Evolutionary conservation across 805 yeast species (phyloP).

Genomic region (Debaryomyces tyrocola): DNA sequence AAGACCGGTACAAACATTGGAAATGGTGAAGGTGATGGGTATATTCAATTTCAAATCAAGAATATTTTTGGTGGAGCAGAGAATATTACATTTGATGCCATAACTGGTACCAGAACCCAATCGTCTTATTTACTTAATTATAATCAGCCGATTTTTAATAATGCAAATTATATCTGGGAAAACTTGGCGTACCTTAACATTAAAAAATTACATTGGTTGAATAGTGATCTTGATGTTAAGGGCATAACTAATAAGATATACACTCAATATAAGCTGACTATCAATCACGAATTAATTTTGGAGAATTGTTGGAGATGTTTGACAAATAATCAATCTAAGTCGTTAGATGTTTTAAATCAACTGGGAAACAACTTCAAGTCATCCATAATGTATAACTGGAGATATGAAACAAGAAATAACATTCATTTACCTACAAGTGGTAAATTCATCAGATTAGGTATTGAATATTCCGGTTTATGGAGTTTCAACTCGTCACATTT

Average conservation of each 20-base stretch:
- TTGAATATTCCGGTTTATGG: conserved; percentile 35
- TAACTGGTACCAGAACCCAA: conserved; percentile 49
- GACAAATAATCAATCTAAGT: conserved; percentile 27
- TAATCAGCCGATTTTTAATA: conserved; percentile 45
- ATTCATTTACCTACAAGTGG: conserved; percentile 46
- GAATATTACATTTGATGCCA: conserved; percentile 49
- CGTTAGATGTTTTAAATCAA: conserved; percentile 32
- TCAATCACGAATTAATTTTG: conserved; percentile 51
- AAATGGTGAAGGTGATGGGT: conserved; percentile 96
- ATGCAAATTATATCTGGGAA: conserved; percentile 40
- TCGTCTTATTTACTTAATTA: conserved; percentile 51
- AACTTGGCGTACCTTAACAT: conserved; percentile 42
- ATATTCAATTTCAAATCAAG: conserved; percentile 65
- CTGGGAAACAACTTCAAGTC: conserved; percentile 50
- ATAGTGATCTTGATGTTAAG: conserved; percentile 42
- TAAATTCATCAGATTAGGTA: conserved; percentile 30
- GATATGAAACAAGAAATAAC: conserved; percentile 47
- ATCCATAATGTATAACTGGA: conserved; percentile 37
- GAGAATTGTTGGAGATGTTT: conserved; percentile 45
- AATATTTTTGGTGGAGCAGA: conserved; percentile 63
- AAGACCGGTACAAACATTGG: conserved; percentile 96
- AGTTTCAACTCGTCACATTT: conserved; percentile 29
- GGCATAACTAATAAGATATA: conserved; percentile 45
- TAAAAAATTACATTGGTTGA: conserved; percentile 48
- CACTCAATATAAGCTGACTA: conserved; percentile 29